Evolutionary conservation across 768 basidiomycete genomes (phyloP), one percentile per base, ranked within the genome.

Genomic region (Pilatotrama ljubarskyi): DNA sequence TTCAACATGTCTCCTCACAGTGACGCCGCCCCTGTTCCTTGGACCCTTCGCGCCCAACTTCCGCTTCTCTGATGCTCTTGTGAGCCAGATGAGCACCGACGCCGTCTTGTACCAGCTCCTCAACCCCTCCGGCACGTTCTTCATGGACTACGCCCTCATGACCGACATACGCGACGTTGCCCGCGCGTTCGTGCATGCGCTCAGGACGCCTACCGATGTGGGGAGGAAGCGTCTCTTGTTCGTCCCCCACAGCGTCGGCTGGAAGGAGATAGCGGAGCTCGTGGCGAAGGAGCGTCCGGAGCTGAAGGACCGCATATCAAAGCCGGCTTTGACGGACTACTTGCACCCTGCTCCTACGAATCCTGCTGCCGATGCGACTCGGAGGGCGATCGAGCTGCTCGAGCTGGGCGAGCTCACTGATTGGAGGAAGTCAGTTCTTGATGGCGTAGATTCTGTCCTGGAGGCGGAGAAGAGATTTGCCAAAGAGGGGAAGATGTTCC

Each of bases 121-220:
- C 50, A n/a, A 22, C 7, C 55, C 53, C 24, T 17, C 14, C 5
- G 44, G 58, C 5, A 40, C 13, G 24, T 32, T 42, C 18, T 48
- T 59, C 35, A 3, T 11, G 15, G 35, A 20, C 8, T 24, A 43
- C 13, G 10, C 42, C 13, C 24, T 47, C 51, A 32, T 36, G n/a
- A 55, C 60, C 47, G 77, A 78, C 62, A 75, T 75, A 1, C 67
- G 75, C 26, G 76, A 77, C 49, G 72, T 74, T 47, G 76, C 74
- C 0, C 43, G 54, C 5, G 62, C 72, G 11, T 70, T 71, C 55
- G 64, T 76, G 22, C 63, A 68, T 3, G 69, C 69, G 2, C 61
- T 70, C 46, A 41, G 51, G 3, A 10, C 50, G 44, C 20, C 44
- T 18, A 38, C 48, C 36, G 47, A 51, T 4, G 40, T 51, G 9